Evolutionary conservation across 257 asterid genomes (phyloP).

Genomic region (Nicotiana obtusifolia): DNA sequence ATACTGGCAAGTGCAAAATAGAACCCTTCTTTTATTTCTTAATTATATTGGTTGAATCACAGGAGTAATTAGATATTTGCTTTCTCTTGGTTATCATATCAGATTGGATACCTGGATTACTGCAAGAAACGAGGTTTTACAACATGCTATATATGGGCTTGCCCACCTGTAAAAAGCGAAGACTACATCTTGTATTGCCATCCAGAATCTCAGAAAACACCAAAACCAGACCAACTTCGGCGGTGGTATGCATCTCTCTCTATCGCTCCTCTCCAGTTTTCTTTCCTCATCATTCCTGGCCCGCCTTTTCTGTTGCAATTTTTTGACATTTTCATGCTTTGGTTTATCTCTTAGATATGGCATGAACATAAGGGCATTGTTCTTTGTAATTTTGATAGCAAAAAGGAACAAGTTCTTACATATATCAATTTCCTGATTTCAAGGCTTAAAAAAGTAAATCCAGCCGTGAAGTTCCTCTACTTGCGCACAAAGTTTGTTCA

Average conservation of each 20-base stretch:
- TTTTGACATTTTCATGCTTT: neutral
- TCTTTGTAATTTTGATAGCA: neutral
- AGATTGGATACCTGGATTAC: slow-evolving; percentile 81
- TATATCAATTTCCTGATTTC: neutral
- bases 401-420: neutral
- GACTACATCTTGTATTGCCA: slow-evolving; percentile 76
- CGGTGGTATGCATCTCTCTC: slow-evolving; percentile 41
- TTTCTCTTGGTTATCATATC: slow-evolving; percentile 14
- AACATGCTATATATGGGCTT: slow-evolving; percentile 75
- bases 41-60: neutral
- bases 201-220: slow-evolving; percentile 67
- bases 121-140: slow-evolving; percentile 68
- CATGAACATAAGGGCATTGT: neutral
- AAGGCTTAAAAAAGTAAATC: neutral
- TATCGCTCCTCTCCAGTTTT: slow-evolving; percentile 1
- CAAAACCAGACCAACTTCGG: slow-evolving; percentile 50
- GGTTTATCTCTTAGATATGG: neutral
- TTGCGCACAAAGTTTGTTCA: neutral
- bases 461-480: neutral
- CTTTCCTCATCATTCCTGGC: neutral
- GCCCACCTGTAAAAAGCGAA: slow-evolving; percentile 68
- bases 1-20: slow-evolving; percentile 38
- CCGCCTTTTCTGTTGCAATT: neutral
- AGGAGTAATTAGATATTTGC: neutral
- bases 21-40: neutral